A percentile compares a stretch with the other conserved stretches of the same genome.
Evolutionary conservation across 805 yeast genomes (phyloP).

Genomic region (Nakazawaea pomicola): DNA sequence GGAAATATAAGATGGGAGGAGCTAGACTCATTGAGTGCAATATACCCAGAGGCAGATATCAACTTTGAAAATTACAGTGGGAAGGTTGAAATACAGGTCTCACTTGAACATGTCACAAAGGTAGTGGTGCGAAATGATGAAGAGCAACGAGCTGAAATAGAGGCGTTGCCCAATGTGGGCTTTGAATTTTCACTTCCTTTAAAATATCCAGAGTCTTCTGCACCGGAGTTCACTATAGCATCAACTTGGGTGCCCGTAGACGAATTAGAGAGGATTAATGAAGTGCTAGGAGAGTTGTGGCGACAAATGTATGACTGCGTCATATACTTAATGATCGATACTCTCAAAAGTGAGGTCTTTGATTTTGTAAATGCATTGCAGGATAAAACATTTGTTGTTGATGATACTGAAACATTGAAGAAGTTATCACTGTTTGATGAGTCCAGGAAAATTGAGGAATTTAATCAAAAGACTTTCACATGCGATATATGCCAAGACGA

Average conservation of each 20-base stretch:
- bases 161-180: constrained; percentile 28
- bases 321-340: constrained; percentile 39
- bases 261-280: constrained; percentile 15
- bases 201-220: constrained; percentile 29
- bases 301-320: constrained; percentile 30
- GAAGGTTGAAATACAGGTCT: constrained; percentile 23
- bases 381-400: constrained; percentile 3
- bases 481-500: constrained; percentile 57
- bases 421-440: constrained; percentile 19
- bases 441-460: constrained; percentile 21
- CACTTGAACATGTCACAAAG: constrained; percentile 17
- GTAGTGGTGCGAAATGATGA: constrained; percentile 12
- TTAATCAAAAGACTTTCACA: constrained; percentile 32
- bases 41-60: constrained; percentile 33
- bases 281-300: constrained; percentile 28
- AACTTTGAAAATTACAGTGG: constrained; percentile 19
- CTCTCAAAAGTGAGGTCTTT: constrained; percentile 22
- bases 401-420: constrained; percentile 10
- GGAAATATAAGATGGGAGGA: constrained; percentile 30
- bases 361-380: constrained; percentile 16
- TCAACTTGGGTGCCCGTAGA: constrained; percentile 27
- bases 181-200: constrained; percentile 28
- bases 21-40: constrained; percentile 33
- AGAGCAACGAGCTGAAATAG: constrained; percentile 6
- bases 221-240: constrained; percentile 24